Percentiles rank a stretch among this genome's conserved stretches.
Evolutionary conservation across 257 asterid species (phyloP).

Genomic region (Phtheirospermum japonicum): DNA sequence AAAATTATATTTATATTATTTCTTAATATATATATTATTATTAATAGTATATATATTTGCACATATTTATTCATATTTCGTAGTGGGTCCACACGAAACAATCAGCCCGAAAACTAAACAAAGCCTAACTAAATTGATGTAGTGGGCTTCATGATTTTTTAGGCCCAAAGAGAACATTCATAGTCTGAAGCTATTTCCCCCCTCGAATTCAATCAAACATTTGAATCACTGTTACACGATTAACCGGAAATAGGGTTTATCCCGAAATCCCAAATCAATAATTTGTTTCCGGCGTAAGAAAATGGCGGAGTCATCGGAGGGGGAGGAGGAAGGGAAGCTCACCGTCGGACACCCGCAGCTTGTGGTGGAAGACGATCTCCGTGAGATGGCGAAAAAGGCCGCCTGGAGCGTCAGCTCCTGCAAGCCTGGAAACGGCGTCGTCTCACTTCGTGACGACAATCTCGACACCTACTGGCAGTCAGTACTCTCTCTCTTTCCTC

Average conservation of each 20-base stretch:
- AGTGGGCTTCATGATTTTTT: no score
- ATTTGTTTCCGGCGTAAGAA: background rate
- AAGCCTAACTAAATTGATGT: no score
- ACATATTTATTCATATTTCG: no score
- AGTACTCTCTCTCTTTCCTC: slow-evolving; percentile 1
- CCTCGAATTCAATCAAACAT: no score
- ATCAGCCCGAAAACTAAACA: no score
- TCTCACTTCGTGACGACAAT: slow-evolving; percentile 80
- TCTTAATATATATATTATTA: no score
- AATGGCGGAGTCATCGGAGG: slow-evolving; percentile 91
- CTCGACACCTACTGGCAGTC: slow-evolving; percentile 97
- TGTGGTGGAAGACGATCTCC: slow-evolving; percentile 72
- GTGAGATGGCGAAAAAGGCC: slow-evolving; percentile 89
- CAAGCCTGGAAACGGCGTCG: slow-evolving; percentile 90
- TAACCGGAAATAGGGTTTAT: slow-evolving; percentile 17
- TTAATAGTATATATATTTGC: no score
- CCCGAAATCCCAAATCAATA: slow-evolving; percentile 9
- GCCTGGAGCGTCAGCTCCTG: slow-evolving; percentile 98
- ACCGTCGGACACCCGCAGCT: slow-evolving; percentile 63
- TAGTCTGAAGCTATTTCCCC: no score
- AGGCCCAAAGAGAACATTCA: no score
- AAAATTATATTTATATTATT: no score
- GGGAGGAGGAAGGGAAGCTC: slow-evolving; percentile 87
- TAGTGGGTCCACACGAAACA: no score
- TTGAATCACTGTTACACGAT: no score